Base-by-base conservation (phyloP, 176 grass and related monocot genomes). In the Phyllostachys edulis region DNA sequence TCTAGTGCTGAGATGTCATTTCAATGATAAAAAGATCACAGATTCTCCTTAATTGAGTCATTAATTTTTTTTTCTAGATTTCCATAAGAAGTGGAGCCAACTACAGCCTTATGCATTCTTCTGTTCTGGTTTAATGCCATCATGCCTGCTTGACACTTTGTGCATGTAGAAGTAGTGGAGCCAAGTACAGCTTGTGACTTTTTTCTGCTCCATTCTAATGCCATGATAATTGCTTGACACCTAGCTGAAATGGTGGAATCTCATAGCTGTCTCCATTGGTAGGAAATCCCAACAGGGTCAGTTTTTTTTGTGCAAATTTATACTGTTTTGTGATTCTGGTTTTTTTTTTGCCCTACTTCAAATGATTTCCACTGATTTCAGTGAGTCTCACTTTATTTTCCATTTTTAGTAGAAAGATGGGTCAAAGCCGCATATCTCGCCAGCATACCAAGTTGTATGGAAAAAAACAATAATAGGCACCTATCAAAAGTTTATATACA, bases 41-140 rank as follows among this genome's bases (percentile, higher is more conserved):
- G 79, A 21, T 77, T 80, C 84, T 44, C 70, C 84, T 78, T 82
- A 70, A 90, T 78, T 57, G 42, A 64, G 64, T 23, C 52, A 87
- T 47, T 80, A 81, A 73, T 81, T 36, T 71, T 51, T 65, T 56
- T 87, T 65, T 80, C 63, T 84, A 24, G 11, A 71, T 85, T 87
- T 87, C 80, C 80, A 71, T 81, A 81, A 92, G 47, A 85, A 82
- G 87, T 77, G 80, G 87, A 90, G 76, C 84, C 87, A 90, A 87
- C 50, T 89, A 78, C 49, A 81, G 34, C 51, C 87, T 81, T 68
- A 12, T 75, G 75, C 80, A 84, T 80, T 80, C 81, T 38, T 79
- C 63, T 86, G 50, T 74, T 79, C 69, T 65, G 47, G 79, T 82
- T 67, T 87, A 83, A 34, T 73, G 47, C 67, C 47, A 90, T 90